Evolutionary conservation across 257 asterid genomes (phyloP), one percentile per base, ranked within the genome.

Genomic region (Capsicum rhomboideum): DNA sequence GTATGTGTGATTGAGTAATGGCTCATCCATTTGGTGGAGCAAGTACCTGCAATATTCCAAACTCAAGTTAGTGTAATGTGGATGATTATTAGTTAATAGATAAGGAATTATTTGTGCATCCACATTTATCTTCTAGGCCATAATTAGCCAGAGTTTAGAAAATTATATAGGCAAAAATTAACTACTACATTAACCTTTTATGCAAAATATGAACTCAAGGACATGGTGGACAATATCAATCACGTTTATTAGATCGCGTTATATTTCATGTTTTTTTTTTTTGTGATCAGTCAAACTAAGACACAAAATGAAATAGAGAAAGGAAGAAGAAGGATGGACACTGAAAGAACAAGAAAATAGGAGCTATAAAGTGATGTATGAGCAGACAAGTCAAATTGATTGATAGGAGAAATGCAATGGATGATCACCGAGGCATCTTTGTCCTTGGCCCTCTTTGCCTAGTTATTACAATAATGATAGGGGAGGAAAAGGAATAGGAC

Each of bases 401-500:
- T 31, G 3, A 66, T 46, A 84, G 89, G 87, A 86, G 83, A 80
- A 78, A 85, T 78, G 90, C 89, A 86, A 89, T 88, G 64, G 91
- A 89, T 86, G 77, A 29, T 59, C 42, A 74, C 34, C 12, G 56
- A 72, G 4, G 37, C 79, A 72, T 42, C 58, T 74, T 74, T 46
- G 37, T 74, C 40, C 37, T 46, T 46, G 80, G 16, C 59, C 80
- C 59, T 74, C 59, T 74, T 74, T 23, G 59, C 40, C 80, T 46
- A 46, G 23, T 49, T 74, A 23, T 74, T 74, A 28, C 23, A 74
- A 23, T 74, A 42, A 49, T 6, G 2, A 9, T 8, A 23, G 0
- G 1, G 17, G 17, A 37, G 9, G 29, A n/a, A n/a, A n/a, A n/a
- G n/a, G 34, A 37, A 0, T 34, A n/a, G 52, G 49, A 31, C 42